These are phyloP conservation scores for Neurospora sp. DNA, from an alignment of 495 filamentous ascomycete species.

Conservation along the genomic window DNA sequence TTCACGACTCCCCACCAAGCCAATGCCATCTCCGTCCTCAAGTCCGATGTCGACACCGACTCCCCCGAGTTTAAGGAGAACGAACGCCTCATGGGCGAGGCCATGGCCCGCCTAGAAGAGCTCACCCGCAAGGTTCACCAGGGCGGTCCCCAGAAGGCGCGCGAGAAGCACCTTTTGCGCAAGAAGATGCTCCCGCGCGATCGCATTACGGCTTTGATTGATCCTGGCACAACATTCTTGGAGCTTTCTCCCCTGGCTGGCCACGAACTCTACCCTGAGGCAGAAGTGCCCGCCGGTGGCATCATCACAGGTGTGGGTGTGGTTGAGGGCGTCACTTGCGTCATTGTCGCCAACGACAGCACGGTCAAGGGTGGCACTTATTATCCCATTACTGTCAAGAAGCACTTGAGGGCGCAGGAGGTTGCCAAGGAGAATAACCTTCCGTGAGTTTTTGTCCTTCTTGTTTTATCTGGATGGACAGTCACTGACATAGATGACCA, in stretches of 20 bases:
- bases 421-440: constrained; percentile 79
- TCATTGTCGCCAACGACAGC: constrained; percentile 95
- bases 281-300: constrained; percentile 61
- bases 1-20: constrained; percentile 62
- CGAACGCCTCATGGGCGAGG: constrained; percentile 62
- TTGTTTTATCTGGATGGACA: constrained; percentile 3
- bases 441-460: constrained; percentile 30
- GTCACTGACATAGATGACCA: background rate
- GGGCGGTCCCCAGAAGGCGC: constrained; percentile 74
- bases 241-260: constrained; percentile 85
- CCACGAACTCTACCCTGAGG: constrained; percentile 74
- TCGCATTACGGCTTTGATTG: constrained; percentile 76
- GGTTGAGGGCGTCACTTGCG: constrained; percentile 81
- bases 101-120: constrained; percentile 51
- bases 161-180: constrained; percentile 76
- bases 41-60: constrained; percentile 62
- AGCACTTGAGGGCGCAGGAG: constrained; percentile 86
- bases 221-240: constrained; percentile 82
- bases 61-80: constrained; percentile 78
- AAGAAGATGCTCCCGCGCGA: constrained; percentile 95
- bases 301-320: constrained; percentile 91
- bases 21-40: constrained; percentile 65
- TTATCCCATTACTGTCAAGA: constrained; percentile 96
- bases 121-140: constrained; percentile 61
- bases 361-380: constrained; percentile 99